These are phyloP conservation scores for Trichoderma gracile DNA, from an alignment of 2,329 filamentous ascomycete species.

Conservation along the genomic window DNA sequence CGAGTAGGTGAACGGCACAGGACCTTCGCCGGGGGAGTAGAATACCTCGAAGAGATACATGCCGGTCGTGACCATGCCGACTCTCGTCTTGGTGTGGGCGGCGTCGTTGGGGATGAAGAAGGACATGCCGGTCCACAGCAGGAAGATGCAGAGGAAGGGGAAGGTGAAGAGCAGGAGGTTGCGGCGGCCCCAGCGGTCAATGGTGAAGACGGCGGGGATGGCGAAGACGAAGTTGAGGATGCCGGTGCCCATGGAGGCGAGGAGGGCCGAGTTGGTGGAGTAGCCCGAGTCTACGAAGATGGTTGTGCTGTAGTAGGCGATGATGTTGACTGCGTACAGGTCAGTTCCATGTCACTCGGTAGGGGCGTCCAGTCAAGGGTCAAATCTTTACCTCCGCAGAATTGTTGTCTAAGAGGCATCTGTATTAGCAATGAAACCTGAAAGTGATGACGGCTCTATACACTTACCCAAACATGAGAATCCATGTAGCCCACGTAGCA, in stretches of 20 bases:
- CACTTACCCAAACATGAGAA: constrained; percentile 56
- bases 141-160: constrained; percentile 39
- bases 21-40: constrained; percentile 42
- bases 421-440: not conserved
- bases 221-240: constrained; percentile 33
- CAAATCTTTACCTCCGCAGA: constrained; percentile 20
- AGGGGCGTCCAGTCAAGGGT: not conserved
- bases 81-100: constrained; percentile 28
- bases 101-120: constrained; percentile 33
- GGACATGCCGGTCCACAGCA: constrained; percentile 38
- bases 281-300: constrained; percentile 36
- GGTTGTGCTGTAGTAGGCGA: constrained; percentile 37
- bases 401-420: constrained; percentile 44
- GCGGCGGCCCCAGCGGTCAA: constrained; percentile 33
- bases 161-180: constrained; percentile 37
- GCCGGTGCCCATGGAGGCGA: constrained; percentile 39
- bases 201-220: constrained; percentile 39
- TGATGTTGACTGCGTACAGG: constrained; percentile 32
- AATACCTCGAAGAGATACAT: constrained; percentile 42
- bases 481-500: constrained; percentile 63
- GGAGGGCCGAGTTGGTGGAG: constrained; percentile 34
- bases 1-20: constrained; percentile 43
- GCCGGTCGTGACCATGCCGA: constrained; percentile 40
- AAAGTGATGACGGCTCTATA: too few species aligned
- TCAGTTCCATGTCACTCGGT: not conserved